phyloP scores from a whole-genome alignment of 1,284 basidiomycete genomes.

The Apiotrichum veenhuisii region DNA sequence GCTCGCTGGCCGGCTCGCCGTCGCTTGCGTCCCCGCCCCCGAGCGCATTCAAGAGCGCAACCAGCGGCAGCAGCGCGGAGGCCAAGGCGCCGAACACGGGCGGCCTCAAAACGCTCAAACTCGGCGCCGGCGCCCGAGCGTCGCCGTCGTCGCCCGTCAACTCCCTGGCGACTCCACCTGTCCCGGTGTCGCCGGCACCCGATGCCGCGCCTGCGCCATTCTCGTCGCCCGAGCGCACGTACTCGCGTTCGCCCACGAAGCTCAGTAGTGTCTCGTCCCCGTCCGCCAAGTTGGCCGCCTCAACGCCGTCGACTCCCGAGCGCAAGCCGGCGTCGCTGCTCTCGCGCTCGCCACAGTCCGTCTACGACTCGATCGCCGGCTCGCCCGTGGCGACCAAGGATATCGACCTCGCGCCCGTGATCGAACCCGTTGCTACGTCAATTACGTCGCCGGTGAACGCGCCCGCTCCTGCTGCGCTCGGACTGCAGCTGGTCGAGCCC shows the following conservation, averaged over 20 bases:
- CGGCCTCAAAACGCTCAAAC: neutral
- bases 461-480: neutral
- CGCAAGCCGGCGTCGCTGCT: too few species aligned
- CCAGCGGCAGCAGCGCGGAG: neutral
- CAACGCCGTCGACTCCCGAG: neutral
- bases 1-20: too few species aligned
- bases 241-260: neutral
- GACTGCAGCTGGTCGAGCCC: neutral
- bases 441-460: neutral
- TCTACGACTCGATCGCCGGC: neutral
- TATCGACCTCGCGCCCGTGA: too few species aligned
- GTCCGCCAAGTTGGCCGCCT: neutral
- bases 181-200: too few species aligned
- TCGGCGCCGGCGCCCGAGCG: neutral
- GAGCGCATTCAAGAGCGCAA: neutral
- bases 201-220: neutral
- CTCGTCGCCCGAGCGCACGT: neutral
- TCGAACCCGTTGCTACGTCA: too few species aligned
- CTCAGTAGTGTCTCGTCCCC: neutral
- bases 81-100: neutral
- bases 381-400: too few species aligned
- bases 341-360: neutral
- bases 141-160: neutral
- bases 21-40: neutral
- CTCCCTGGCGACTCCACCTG: neutral